Conservation (phyloP, 2,329 filamentous ascomycete species). For the Alternaria sp. region DNA sequence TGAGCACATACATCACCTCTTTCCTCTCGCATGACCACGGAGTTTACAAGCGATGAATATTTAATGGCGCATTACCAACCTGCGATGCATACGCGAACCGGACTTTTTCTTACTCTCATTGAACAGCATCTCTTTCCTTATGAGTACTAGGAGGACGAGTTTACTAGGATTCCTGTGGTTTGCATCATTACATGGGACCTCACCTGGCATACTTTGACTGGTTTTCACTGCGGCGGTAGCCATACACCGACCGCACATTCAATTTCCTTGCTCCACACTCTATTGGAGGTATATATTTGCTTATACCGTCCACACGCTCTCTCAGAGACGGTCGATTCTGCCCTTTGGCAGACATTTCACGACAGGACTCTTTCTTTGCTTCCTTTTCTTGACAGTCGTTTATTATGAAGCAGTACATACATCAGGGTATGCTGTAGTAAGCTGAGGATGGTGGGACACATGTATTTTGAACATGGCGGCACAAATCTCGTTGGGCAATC, state of each 20-base stretch:
- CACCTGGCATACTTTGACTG: conserved; percentile 41
- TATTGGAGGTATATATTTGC: conserved; percentile 14
- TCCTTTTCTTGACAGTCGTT: conserved; percentile 19
- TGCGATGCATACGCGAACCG: conserved; percentile 43
- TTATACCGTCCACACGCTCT: conserved; percentile 9
- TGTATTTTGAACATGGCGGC: conserved; percentile 8
- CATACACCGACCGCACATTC: conserved; percentile 19
- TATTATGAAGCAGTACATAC: conserved; percentile 12
- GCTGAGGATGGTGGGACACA: conserved; percentile 3
- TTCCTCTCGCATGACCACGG: conserved; percentile 45
- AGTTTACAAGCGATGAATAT: conserved; percentile 46
- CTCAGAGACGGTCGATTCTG: conserved; percentile 5
- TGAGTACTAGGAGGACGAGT: conserved; percentile 34
- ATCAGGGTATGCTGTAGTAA: conserved; percentile 1
- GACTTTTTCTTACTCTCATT: conserved; percentile 40
- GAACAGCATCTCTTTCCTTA: conserved; percentile 29
- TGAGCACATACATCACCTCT: conserved; percentile 25
- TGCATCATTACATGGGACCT: conserved; percentile 18
- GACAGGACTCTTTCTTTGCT: conserved; percentile 3
- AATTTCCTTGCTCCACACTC: conserved; percentile 20
- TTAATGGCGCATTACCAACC: conserved; percentile 44
- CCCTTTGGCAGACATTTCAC: conserved; percentile 7
- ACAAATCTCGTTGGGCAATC: conserved; percentile 16
- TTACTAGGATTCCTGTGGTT: conserved; percentile 28
- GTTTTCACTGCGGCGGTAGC: conserved; percentile 20